Percentiles rank a stretch among this genome's conserved stretches.
phyloP scores from a whole-genome alignment of 768 basidiomycete species.

The Boletus pseudo-olivaceus region DNA sequence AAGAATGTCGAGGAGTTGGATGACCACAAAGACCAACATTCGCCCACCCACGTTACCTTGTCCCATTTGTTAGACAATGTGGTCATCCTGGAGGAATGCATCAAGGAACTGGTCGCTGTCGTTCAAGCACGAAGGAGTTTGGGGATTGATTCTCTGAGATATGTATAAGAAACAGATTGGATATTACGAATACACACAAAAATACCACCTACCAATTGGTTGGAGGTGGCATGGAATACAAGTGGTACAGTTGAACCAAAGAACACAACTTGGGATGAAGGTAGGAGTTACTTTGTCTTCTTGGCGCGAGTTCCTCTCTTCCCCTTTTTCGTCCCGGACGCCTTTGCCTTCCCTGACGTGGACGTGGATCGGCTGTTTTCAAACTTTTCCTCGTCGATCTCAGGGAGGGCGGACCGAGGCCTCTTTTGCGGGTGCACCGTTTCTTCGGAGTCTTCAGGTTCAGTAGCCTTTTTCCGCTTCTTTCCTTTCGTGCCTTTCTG shows the following conservation, averaged over 20 bases:
- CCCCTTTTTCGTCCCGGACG: conserved; percentile 20
- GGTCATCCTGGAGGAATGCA: conserved; percentile 90
- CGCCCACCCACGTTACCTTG: conserved; percentile 55
- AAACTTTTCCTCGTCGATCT: conserved; percentile 67
- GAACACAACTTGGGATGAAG: not conserved
- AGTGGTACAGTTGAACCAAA: not conserved
- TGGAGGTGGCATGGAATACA: not conserved
- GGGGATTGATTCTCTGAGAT: conserved; percentile 80
- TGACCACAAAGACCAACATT: conserved; percentile 28
- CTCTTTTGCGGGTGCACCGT: conserved; percentile 50
- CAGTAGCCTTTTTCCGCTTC: conserved; percentile 46
- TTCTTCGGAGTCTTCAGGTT: conserved; percentile 33
- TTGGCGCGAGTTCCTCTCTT: conserved; percentile 32
- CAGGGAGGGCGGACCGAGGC: conserved; percentile 41
- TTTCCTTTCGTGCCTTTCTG: conserved; percentile 47
- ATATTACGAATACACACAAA: conserved; percentile 7
- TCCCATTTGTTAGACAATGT: conserved; percentile 90
- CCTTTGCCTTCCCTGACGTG: conserved; percentile 46
- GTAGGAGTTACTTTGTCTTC: conserved; percentile 33
- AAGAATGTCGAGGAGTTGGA: conserved; percentile 17
- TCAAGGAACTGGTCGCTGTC: conserved; percentile 88
- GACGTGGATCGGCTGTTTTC: conserved; percentile 56
- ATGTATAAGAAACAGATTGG: conserved; percentile 43
- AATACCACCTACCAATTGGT: not conserved
- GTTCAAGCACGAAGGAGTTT: conserved; percentile 79